Evolutionary conservation across 2,329 filamentous ascomycete genomes (phyloP).

Genomic region (Aspergillus fumigatus): DNA sequence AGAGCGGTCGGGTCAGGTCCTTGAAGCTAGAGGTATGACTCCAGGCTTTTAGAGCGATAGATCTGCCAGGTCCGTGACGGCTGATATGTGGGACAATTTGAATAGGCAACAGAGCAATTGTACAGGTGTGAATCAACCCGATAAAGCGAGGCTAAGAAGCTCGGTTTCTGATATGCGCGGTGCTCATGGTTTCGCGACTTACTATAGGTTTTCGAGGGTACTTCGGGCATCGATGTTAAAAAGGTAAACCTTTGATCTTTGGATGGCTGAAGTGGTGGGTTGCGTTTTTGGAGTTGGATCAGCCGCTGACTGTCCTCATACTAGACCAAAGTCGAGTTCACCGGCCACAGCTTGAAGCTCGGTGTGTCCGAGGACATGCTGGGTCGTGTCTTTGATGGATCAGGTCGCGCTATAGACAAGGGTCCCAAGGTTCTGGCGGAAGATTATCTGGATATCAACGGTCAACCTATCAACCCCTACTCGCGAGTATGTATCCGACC

Average conservation of each 20-base stretch:
- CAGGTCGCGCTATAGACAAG: constrained; percentile 96
- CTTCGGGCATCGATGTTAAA: constrained; percentile 95
- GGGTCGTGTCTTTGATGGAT: constrained; percentile 97
- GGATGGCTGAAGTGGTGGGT: neutral
- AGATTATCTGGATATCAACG: constrained; percentile 98
- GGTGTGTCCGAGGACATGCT: constrained; percentile 99
- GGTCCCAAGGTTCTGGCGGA: constrained; percentile 96
- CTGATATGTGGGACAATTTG: constrained; percentile 14
- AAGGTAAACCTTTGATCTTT: constrained; percentile 59
- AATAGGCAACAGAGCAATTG: constrained; percentile 83
- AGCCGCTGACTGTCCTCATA: constrained; percentile 15
- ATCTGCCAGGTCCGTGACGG: neutral
- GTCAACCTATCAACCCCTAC: constrained; percentile 97
- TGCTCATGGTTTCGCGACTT: constrained; percentile 22
- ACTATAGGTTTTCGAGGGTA: constrained; percentile 88
- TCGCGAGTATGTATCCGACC: constrained; percentile 62
- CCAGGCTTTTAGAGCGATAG: neutral
- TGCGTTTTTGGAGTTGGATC: neutral
- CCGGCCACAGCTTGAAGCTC: constrained; percentile 93
- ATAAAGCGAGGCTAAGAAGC: constrained; percentile 5
- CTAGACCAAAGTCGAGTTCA: constrained; percentile 95
- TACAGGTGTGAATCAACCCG: constrained; percentile 63
- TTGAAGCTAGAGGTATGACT: constrained; percentile 84
- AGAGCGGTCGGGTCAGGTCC: constrained; percentile 86
- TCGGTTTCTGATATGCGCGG: constrained; percentile 5